Conservation (phyloP, 2,329 filamentous ascomycete species). For the Colletotrichum trifolii region DNA sequence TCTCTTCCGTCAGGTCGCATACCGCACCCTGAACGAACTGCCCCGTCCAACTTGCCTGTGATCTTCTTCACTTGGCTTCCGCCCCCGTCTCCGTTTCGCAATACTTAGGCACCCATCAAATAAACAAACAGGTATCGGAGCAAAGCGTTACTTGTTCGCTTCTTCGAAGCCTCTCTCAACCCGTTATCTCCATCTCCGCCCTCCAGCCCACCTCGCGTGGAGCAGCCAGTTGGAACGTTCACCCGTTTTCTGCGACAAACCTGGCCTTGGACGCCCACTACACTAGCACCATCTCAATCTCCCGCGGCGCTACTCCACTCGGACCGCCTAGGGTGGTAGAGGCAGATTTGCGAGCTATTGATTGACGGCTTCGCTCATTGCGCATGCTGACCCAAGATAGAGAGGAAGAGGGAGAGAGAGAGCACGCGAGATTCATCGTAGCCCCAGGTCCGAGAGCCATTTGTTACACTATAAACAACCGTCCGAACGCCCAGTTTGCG, state of each 20-base stretch:
- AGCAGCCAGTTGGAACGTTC: slow-evolving; percentile 31
- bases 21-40: not conserved
- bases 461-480: not conserved
- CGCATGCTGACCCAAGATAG: not conserved
- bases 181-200: slow-evolving; percentile 32
- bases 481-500: slow-evolving; percentile 28
- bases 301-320: slow-evolving; percentile 32
- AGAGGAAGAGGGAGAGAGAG: too few relatives aligned
- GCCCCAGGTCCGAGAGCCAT: too few relatives aligned
- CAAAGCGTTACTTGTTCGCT: not conserved
- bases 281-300: slow-evolving; percentile 36
- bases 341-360: slow-evolving; percentile 30
- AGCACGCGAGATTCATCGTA: too few relatives aligned
- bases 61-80: too few relatives aligned
- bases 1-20: slow-evolving; percentile 1
- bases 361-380: slow-evolving; percentile 21
- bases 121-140: too few relatives aligned
- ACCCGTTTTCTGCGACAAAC: slow-evolving; percentile 28
- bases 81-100: too few relatives aligned
- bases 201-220: slow-evolving; percentile 26
- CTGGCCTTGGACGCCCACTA: slow-evolving; percentile 27
- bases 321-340: slow-evolving; percentile 19
- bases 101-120: too few relatives aligned
- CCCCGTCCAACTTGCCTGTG: too few relatives aligned
- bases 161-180: not conserved